phyloP scores from a whole-genome alignment of 768 basidiomycete species.

The Suillus brevipes region DNA sequence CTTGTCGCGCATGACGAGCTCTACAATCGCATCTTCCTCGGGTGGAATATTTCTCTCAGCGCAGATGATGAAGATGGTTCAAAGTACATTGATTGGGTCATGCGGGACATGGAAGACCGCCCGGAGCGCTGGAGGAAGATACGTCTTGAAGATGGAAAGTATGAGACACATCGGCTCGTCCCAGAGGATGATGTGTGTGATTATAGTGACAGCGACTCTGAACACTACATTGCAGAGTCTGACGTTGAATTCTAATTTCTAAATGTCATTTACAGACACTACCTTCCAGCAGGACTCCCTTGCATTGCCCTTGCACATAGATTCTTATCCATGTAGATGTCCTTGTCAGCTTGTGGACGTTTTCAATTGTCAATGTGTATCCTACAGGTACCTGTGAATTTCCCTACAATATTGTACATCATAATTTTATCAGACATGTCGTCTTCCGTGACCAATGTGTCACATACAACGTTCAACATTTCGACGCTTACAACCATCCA shows the following conservation, averaged over 20 bases:
- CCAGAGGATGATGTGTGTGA: conserved; percentile 35
- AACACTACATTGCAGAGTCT: conserved; percentile 34
- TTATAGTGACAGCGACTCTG: conserved; percentile 41
- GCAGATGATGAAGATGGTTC: conserved; percentile 43
- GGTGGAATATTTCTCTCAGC: conserved; percentile 64
- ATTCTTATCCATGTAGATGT: background rate
- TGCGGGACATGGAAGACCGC: conserved; percentile 40
- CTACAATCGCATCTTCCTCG: conserved; percentile 55
- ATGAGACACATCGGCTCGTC: conserved; percentile 43
- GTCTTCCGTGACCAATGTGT: background rate
- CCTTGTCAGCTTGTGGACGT: background rate
- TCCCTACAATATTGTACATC: background rate
- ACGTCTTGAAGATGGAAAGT: conserved; percentile 39
- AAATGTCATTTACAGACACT: background rate
- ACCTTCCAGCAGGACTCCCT: background rate
- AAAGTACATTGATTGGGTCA: conserved; percentile 40
- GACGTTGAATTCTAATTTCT: conserved; percentile 1
- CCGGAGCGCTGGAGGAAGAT: conserved; percentile 46
- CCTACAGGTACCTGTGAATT: background rate
- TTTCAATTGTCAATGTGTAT: background rate
- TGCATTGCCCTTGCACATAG: background rate
- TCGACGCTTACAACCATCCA: background rate
- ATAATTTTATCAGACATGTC: background rate
- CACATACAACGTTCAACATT: too few species aligned
- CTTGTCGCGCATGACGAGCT: conserved; percentile 46